Base-by-base conservation (phyloP, 306 rosid species). In the Cicer bijugum region DNA sequence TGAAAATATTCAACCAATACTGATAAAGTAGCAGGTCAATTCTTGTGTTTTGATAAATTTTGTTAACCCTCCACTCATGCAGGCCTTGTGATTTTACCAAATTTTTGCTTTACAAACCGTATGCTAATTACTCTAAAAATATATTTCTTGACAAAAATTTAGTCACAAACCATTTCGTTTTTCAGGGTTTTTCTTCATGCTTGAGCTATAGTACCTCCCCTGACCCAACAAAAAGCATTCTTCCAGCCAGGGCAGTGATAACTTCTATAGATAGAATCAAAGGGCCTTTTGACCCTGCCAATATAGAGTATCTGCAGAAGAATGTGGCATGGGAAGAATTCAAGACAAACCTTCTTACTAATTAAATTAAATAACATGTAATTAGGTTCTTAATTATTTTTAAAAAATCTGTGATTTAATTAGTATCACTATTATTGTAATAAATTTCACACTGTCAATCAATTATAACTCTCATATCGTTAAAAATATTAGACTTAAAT, bases 271-370 rank as follows among this genome's bases (percentile, higher is more conserved):
- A 93, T 80, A 89, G 84, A 84, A 80, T 90, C 63, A 86, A 74
- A 82, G 98, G 98, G 10, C 98, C 98, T 23, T 90, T 93, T 75
- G 87, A 93, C 85, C 98, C 98, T 46, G 75, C 93, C 6, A 88
- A 91, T 56, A 84, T 86, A 16, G 80, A 85, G 71, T 91, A 91
- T 81, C 50, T 93, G 72, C 79, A 89, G 42, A 84, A 84, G 70
- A 86, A 71, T 60, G 71, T 93, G 19, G 67, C 90, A 6, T 93
- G 97, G 98, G 80, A 91, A 76, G 90, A 61, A 75, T 93, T 93
- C 72, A 81, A 74, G 67, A 73, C 51, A 69, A 80, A 23, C 42
- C 45, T 79, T 55, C 74, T 39, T 19, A 37, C 77, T 16, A 52
- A 38, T 10, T 74, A n/a, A 52, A 28, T 10, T 75, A n/a, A 53